Evolutionary conservation across 257 asterid genomes (phyloP), one percentile per base, ranked within the genome.

Genomic region (Gentiana dahurica): DNA sequence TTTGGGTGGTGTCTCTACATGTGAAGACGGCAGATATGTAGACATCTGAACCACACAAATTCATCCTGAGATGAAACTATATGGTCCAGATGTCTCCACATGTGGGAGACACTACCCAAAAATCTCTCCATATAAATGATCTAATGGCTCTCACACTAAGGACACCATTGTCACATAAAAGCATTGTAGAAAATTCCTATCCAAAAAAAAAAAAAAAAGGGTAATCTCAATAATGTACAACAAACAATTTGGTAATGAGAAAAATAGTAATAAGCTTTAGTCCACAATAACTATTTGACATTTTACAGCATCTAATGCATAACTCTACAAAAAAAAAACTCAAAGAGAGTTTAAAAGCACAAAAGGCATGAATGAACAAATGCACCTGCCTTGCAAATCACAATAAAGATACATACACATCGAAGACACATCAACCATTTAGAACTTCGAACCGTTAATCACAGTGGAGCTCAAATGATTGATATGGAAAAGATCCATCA

Each of bases 281-380:
- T 74, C 71, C 83, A 69, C 71, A 66, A 62, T 55, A 51, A 74
- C 75, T 67, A 76, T 68, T 78, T 67, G 64, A 77, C 72, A 74
- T 63, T 62, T 73, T 71, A 79, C 84, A 86, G 46, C 65, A 64
- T 67, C 71, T 79, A 66, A 70, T 73, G 64, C 58, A 71, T 62
- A 71, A 75, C 76, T 79, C 90, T 77, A 79, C 85, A 75, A 49
- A 57, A 77, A 69, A 52, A 12, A 66, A 55, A 62, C 70, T 58
- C 57, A 74, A 74, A 58, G 45, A 51, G 64, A 10, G 46, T 72
- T 79, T 73, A 80, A 61, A 85, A 80, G 82, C 61, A 68, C 5
- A 43, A 53, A 33, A 62, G 36, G 63, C 84, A 79, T 66, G 81
- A 80, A 88, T 74, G 61, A 75, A 82, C 71, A 79, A 78, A 78